Evolutionary conservation across 179 eudicot genomes (phyloP).

Genomic region (Nepenthes alata): DNA sequence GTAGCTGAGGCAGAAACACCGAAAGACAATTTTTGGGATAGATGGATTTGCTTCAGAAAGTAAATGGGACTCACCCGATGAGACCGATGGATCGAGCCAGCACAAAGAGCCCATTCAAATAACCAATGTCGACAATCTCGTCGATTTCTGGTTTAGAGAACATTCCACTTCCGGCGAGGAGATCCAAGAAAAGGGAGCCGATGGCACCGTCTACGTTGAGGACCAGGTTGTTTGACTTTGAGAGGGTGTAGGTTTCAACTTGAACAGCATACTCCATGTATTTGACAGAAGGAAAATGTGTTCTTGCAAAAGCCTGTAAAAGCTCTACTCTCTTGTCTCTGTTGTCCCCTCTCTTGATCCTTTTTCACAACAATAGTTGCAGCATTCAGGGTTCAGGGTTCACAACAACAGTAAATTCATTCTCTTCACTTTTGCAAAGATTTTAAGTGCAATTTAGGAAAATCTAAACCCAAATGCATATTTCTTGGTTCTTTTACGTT

Average conservation of each 20-base stretch:
- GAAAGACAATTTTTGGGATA: background rate
- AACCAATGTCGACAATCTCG: slow-evolving; percentile 86
- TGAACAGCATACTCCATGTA: slow-evolving; percentile 98
- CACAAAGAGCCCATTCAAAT: slow-evolving; percentile 89
- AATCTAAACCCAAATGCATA: no score
- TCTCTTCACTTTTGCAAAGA: no score
- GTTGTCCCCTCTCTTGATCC: slow-evolving; percentile 98
- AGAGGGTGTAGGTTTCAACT: slow-evolving; percentile 90
- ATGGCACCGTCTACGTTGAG: slow-evolving; percentile 95
- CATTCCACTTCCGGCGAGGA: slow-evolving; percentile 94
- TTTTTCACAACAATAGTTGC: slow-evolving; percentile 6
- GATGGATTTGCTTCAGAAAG: background rate
- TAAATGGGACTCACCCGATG: slow-evolving; percentile 61
- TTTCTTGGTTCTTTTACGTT: no score
- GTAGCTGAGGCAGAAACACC: no score
- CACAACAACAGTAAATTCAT: no score
- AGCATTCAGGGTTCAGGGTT: background rate
- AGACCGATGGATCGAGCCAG: slow-evolving; percentile 94
- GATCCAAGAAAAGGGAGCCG: slow-evolving; percentile 92
- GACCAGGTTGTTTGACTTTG: slow-evolving; percentile 90
- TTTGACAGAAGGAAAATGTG: slow-evolving; percentile 85
- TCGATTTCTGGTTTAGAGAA: slow-evolving; percentile 89
- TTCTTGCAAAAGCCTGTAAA: slow-evolving; percentile 70
- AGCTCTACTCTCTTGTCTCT: slow-evolving; percentile 98
- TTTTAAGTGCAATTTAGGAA: no score